Percentiles rank a stretch among this genome's conserved stretches.
Conservation (phyloP, 129 eudicot species). For the Flaveria robusta region DNA sequence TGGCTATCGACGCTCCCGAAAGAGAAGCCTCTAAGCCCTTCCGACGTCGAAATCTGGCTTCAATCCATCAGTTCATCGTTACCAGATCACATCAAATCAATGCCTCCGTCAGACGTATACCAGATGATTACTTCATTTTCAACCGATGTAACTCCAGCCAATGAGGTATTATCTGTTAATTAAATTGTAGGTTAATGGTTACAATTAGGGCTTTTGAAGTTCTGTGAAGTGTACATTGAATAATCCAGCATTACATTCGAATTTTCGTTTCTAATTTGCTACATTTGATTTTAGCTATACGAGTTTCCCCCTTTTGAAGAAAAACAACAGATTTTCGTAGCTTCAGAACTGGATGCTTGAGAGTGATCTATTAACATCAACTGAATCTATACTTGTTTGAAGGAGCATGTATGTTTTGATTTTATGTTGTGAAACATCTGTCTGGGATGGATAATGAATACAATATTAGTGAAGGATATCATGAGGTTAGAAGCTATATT, state of each 20-base stretch:
- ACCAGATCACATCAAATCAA: slow-evolving; percentile 9
- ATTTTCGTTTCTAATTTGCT: background rate
- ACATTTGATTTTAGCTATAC: background rate
- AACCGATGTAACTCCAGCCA: slow-evolving; percentile 19
- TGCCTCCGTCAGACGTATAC: no score
- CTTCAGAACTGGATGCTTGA: no score
- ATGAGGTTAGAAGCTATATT: background rate
- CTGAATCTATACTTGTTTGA: background rate
- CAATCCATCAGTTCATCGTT: slow-evolving; percentile 24
- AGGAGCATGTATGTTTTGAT: no score
- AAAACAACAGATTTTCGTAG: no score
- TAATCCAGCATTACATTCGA: no score
- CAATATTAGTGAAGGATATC: background rate
- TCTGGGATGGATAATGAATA: background rate
- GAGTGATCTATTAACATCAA: no score
- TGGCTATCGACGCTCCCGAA: slow-evolving; percentile 52
- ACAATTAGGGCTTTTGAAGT: no score
- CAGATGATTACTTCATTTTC: slow-evolving; percentile 15
- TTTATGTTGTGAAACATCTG: background rate
- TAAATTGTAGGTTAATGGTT: no score
- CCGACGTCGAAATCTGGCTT: slow-evolving; percentile 49
- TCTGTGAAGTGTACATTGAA: background rate
- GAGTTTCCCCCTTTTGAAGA: no score
- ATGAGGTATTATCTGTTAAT: slow-evolving; percentile 28
- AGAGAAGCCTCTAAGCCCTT: slow-evolving; percentile 32